A percentile compares a stretch with the other conserved stretches of the same genome.
Conservation (phyloP, 352 stramenopile genomes). For the Stephanocyclus meneghinianus region DNA sequence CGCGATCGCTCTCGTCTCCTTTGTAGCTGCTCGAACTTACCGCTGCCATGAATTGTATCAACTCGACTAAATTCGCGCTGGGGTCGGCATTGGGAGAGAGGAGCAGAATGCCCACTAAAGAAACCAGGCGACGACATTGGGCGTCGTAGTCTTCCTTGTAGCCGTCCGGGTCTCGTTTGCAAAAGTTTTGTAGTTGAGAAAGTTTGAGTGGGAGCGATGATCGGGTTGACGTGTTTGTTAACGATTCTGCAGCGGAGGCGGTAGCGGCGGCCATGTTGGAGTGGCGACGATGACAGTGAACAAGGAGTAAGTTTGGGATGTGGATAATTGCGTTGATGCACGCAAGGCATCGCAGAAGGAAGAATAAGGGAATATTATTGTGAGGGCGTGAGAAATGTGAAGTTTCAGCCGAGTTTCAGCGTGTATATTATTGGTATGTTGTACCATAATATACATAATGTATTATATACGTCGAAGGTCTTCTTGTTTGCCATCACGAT, state of each 20-base stretch:
- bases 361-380: too few relatives aligned
- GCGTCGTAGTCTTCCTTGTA: slow-evolving; percentile 98
- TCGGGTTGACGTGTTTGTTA: neutral
- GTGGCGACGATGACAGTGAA: neutral
- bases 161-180: slow-evolving; percentile 94
- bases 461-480: too few relatives aligned
- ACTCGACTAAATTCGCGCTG: slow-evolving; percentile 88
- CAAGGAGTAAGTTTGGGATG: neutral
- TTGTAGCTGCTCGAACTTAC: slow-evolving; percentile 86
- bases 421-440: too few relatives aligned
- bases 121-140: slow-evolving; percentile 93
- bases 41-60: slow-evolving; percentile 92
- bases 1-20: slow-evolving; percentile 75
- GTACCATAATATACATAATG: too few relatives aligned
- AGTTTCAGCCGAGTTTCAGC: too few relatives aligned
- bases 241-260: neutral
- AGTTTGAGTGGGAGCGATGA: slow-evolving; percentile 76
- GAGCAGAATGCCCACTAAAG: slow-evolving; percentile 93
- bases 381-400: too few relatives aligned
- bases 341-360: too few relatives aligned
- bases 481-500: too few relatives aligned
- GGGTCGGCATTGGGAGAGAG: slow-evolving; percentile 83
- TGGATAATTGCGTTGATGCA: neutral
- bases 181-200: slow-evolving; percentile 97
- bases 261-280: neutral